Conservation (phyloP, 2,329 filamentous ascomycete species). For the Purpureocillium lavendulum region DNA sequence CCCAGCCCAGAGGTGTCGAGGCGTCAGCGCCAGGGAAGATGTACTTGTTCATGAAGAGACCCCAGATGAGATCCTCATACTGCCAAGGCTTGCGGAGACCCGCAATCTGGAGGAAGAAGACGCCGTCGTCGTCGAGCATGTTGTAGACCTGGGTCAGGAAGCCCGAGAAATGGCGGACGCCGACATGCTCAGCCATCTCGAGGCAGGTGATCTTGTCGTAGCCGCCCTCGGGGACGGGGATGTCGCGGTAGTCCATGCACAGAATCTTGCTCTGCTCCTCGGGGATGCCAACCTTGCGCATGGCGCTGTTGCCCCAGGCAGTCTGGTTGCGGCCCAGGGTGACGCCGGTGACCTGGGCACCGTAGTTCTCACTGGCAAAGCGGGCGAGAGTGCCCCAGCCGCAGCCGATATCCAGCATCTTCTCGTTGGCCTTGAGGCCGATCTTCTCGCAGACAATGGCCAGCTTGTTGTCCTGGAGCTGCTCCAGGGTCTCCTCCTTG, state of each 20-base stretch:
- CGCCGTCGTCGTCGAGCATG: slow-evolving; percentile 93
- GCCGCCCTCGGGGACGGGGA: slow-evolving; percentile 57
- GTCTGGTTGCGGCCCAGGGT: slow-evolving; percentile 96
- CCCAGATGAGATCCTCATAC: slow-evolving; percentile 97
- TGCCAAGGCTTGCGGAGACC: slow-evolving; percentile 94
- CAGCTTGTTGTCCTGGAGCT: slow-evolving; percentile 97
- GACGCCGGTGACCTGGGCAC: slow-evolving; percentile 76
- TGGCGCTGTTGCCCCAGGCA: slow-evolving; percentile 87
- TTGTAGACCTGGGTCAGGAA: slow-evolving; percentile 86
- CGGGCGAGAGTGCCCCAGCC: slow-evolving; percentile 96
- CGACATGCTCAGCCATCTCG: slow-evolving; percentile 98
- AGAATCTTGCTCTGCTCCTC: slow-evolving; percentile 87
- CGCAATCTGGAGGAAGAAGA: slow-evolving; percentile 93
- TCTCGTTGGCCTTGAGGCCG: slow-evolving; percentile 70
- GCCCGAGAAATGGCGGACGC: slow-evolving; percentile 73
- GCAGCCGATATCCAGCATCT: slow-evolving; percentile 88
- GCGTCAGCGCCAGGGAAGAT: slow-evolving; percentile 96
- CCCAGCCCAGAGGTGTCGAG: slow-evolving; percentile 83
- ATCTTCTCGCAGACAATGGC: slow-evolving; percentile 95
- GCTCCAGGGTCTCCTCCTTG: slow-evolving; percentile 82
- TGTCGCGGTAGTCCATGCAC: slow-evolving; percentile 96
- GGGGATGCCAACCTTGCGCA: slow-evolving; percentile 71
- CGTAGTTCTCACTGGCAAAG: slow-evolving; percentile 89
- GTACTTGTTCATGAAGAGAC: slow-evolving; percentile 99
- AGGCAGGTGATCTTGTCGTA: slow-evolving; percentile 97